Percentiles rank a stretch among this genome's conserved stretches.
Evolutionary conservation across 208 protist species (phyloP).

Genomic region (Wallacemonas sp.): DNA sequence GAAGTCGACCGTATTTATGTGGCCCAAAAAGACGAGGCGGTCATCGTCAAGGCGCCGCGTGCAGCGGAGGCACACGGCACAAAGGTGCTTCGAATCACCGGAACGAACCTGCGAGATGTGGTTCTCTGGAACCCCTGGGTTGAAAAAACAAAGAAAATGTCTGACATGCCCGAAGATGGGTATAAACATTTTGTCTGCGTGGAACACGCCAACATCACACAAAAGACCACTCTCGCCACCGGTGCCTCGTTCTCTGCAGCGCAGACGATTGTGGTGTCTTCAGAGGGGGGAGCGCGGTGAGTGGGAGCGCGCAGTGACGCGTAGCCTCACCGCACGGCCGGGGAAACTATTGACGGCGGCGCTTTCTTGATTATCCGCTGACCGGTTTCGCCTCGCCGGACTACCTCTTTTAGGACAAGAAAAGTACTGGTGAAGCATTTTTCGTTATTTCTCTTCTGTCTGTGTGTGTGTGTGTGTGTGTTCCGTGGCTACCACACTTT

Average conservation of each 20-base stretch:
- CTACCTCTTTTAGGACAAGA: no score
- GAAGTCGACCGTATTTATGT: constrained; percentile 62
- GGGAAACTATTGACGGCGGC: no score
- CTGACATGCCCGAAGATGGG: constrained; percentile 46
- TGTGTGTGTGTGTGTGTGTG: no score
- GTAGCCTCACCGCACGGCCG: no score
- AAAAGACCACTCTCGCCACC: constrained; percentile 15
- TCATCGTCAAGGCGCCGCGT: constrained; percentile 7
- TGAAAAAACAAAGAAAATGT: constrained; percentile 34
- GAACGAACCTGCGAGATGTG: constrained; percentile 36
- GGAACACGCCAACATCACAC: constrained; percentile 43
- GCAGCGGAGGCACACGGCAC: background rate
- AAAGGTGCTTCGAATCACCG: constrained; percentile 23
- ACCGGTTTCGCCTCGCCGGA: no score
- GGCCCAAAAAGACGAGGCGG: constrained; percentile 19
- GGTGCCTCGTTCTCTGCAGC: constrained; percentile 9
- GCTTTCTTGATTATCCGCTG: no score
- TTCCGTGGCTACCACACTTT: no score
- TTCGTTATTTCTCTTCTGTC: no score
- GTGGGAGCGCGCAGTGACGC: no score
- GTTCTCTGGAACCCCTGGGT: constrained; percentile 76
- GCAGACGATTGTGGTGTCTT: constrained; percentile 15
- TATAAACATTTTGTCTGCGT: constrained; percentile 66
- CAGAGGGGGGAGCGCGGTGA: no score
- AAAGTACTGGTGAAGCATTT: no score